phyloP scores from a whole-genome alignment of 2,329 filamentous ascomycete genomes.

The Penicillium sp. region DNA sequence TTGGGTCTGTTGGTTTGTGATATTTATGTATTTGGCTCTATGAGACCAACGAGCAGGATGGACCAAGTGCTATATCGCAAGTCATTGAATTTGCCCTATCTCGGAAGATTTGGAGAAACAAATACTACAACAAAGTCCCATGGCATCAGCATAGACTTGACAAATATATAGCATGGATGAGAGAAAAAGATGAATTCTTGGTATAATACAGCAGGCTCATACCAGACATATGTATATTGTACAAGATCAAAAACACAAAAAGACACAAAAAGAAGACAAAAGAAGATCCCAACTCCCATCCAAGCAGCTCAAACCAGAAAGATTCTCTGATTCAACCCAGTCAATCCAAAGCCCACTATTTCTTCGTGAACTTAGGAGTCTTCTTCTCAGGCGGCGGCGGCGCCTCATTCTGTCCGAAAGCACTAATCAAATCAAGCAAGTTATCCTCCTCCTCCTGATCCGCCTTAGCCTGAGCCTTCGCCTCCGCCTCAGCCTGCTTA shows the following conservation, averaged over 20 bases:
- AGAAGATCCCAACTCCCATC: constrained; percentile 21
- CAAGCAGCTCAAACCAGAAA: constrained; percentile 7
- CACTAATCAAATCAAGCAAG: constrained; percentile 57
- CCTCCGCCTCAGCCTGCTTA: constrained; percentile 39
- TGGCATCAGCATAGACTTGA: neutral
- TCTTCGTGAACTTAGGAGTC: constrained; percentile 29
- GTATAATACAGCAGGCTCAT: constrained; percentile 14
- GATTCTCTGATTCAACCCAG: neutral
- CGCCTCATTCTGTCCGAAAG: constrained; percentile 45
- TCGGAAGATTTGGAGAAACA: too few species aligned
- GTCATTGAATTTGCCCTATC: too few species aligned
- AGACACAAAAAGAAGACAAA: neutral
- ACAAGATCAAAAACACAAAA: constrained; percentile 18
- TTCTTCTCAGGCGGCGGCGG: constrained; percentile 14
- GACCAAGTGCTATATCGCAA: too few species aligned
- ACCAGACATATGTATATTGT: constrained; percentile 22
- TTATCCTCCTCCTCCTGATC: constrained; percentile 52
- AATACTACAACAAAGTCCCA: too few species aligned
- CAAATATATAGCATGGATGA: neutral
- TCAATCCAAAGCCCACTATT: constrained; percentile 22
- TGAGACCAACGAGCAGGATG: too few species aligned
- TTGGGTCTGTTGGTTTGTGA: too few species aligned
- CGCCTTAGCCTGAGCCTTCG: constrained; percentile 49
- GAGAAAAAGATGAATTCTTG: constrained; percentile 10
- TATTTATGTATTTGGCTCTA: too few species aligned